These are phyloP conservation scores for Emericellopsis atlantica DNA, from an alignment of 2,329 filamentous ascomycete genomes.

Conservation along the genomic window DNA sequence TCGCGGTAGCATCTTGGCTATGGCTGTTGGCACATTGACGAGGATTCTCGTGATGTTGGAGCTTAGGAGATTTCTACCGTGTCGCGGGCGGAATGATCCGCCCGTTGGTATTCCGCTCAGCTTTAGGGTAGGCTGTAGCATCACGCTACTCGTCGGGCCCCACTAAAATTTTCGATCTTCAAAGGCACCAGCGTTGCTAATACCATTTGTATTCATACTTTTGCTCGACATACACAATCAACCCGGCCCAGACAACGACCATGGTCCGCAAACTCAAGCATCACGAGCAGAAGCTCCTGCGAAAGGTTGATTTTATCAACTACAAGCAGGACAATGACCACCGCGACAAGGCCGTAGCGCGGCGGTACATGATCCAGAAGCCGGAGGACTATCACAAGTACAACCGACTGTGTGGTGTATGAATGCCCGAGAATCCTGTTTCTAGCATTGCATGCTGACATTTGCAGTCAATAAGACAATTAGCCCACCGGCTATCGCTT, in stretches of 20 bases:
- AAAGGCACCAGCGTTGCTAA: neutral
- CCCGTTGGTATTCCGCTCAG: neutral
- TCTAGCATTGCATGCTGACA: constrained; percentile 9
- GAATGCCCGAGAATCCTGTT: constrained; percentile 12
- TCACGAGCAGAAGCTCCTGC: constrained; percentile 92
- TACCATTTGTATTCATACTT: no score
- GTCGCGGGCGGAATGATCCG: no score
- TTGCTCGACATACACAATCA: neutral
- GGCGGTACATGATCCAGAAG: constrained; percentile 86
- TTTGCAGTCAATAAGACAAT: constrained; percentile 63
- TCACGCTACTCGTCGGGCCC: neutral
- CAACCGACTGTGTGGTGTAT: constrained; percentile 54
- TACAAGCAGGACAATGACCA: constrained; percentile 84
- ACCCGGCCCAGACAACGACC: constrained; percentile 8
- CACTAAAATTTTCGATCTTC: constrained; percentile 1
- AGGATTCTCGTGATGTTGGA: neutral
- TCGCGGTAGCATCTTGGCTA: no score
- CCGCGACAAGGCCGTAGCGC: constrained; percentile 65
- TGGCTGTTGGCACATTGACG: no score
- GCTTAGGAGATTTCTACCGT: neutral
- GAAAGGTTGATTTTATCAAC: constrained; percentile 84
- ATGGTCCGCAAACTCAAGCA: constrained; percentile 97
- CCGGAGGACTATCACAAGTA: constrained; percentile 69
- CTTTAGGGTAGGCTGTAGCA: neutral
- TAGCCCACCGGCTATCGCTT: constrained; percentile 77